A percentile compares a stretch with the other conserved stretches of the same genome.
Conservation (phyloP, 495 filamentous ascomycete species). For the Penicillium diatomitis region DNA sequence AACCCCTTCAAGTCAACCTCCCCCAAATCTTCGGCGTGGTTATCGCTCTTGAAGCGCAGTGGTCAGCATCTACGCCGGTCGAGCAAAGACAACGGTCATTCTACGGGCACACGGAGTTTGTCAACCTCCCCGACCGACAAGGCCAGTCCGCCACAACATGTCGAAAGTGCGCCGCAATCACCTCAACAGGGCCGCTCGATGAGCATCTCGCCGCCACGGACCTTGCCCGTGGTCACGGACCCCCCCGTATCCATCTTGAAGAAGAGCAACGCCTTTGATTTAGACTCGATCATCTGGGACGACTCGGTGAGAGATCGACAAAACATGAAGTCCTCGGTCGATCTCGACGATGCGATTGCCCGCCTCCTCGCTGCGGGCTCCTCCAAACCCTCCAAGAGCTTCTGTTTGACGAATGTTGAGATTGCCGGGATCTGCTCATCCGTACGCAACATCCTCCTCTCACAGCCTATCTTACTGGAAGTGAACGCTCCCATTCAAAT, state of each 20-base stretch:
- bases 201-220: neutral
- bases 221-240: neutral
- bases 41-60: conserved; percentile 1
- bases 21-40: neutral
- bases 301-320: conserved; percentile 3
- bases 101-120: neutral
- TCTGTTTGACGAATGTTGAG: neutral
- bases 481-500: conserved; percentile 1
- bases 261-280: conserved; percentile 3
- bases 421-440: neutral
- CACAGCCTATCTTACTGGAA: neutral
- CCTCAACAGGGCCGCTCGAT: neutral
- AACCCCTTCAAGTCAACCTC: neutral
- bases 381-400: neutral
- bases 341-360: neutral
- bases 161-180: neutral
- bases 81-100: neutral
- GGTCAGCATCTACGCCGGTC: conserved; percentile 6
- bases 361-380: neutral
- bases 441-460: neutral
- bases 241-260: conserved; percentile 1
- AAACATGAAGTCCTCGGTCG: conserved; percentile 1
- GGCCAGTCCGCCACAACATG: neutral
- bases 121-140: neutral
- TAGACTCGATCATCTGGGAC: conserved; percentile 9